Conservation (phyloP, 192 early-diverging fungal genomes). For the Rhizophagus sp. region DNA sequence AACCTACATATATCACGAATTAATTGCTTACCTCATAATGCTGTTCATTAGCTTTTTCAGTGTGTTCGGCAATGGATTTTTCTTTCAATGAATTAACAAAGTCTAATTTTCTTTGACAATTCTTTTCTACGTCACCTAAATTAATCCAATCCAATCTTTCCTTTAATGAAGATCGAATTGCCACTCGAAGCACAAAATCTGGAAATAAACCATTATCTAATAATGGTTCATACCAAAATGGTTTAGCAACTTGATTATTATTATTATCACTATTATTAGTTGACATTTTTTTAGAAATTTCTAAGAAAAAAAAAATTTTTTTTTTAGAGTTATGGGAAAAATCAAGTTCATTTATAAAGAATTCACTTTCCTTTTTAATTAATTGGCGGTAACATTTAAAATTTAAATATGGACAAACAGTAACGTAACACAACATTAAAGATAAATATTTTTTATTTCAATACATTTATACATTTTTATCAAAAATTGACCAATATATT, state of each 20-base stretch:
- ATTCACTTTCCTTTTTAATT: no score
- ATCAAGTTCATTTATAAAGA: no score
- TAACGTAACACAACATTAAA: no score
- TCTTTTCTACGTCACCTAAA: conserved; percentile 14
- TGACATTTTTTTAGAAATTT: not conserved
- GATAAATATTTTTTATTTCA: no score
- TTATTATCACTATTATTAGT: not conserved
- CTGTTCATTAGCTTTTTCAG: conserved; percentile 71
- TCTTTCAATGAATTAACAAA: conserved; percentile 47
- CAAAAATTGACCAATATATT: no score
- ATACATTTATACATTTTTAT: no score
- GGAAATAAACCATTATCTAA: conserved; percentile 48
- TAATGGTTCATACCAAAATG: conserved; percentile 41
- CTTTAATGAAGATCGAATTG: conserved; percentile 44
- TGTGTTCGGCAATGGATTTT: conserved; percentile 53
- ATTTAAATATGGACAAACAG: no score
- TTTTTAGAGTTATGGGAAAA: no score
- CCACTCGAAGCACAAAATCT: conserved; percentile 52
- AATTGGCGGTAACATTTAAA: no score
- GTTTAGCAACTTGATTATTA: not conserved
- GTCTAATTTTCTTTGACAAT: conserved; percentile 34
- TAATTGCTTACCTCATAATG: conserved; percentile 56
- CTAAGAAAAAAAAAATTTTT: no score
- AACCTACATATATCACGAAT: not conserved
- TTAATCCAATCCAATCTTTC: conserved; percentile 31